These are phyloP conservation scores for Monilinia fructicola DNA, from an alignment of 2,329 filamentous ascomycete species.

Conservation along the genomic window DNA sequence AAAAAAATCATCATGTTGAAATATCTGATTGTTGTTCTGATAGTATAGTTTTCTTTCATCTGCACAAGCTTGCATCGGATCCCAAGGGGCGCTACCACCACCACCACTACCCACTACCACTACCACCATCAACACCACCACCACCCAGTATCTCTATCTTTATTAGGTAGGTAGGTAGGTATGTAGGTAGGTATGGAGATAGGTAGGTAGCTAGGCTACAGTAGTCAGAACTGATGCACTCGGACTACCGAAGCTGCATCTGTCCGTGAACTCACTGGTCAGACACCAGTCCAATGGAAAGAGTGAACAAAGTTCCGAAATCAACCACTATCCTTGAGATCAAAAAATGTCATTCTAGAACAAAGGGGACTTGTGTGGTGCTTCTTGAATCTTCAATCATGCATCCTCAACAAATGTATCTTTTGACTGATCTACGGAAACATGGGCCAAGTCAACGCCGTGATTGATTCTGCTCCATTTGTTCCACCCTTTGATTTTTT, in stretches of 20 bases:
- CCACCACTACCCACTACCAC: background rate
- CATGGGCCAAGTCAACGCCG: conserved; percentile 15
- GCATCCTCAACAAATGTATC: conserved; percentile 14
- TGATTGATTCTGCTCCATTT: conserved; percentile 18
- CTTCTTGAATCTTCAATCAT: conserved; percentile 11
- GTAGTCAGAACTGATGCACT: conserved; percentile 21
- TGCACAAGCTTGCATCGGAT: background rate
- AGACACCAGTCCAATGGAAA: conserved; percentile 31
- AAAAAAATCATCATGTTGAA: background rate
- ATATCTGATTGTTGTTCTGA: background rate
- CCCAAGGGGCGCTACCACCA: background rate
- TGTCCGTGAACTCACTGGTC: conserved; percentile 36
- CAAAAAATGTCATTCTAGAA: conserved; percentile 23
- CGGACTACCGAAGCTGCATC: conserved; percentile 37
- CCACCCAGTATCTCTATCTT: background rate
- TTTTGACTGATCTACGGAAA: conserved; percentile 11
- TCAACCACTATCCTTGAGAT: conserved; percentile 9
- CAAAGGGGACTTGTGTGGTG: conserved; percentile 13
- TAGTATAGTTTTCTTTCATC: background rate
- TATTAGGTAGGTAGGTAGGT: too few relatives aligned
- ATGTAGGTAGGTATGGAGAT: too few relatives aligned
- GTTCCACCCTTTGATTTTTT: conserved; percentile 13
- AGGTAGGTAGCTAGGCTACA: too few relatives aligned
- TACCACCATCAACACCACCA: background rate
- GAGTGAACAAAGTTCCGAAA: conserved; percentile 28